These are phyloP conservation scores for Picocystis sp. DNA, from an alignment of 163 green algal genomes.

Conservation along the genomic window DNA sequence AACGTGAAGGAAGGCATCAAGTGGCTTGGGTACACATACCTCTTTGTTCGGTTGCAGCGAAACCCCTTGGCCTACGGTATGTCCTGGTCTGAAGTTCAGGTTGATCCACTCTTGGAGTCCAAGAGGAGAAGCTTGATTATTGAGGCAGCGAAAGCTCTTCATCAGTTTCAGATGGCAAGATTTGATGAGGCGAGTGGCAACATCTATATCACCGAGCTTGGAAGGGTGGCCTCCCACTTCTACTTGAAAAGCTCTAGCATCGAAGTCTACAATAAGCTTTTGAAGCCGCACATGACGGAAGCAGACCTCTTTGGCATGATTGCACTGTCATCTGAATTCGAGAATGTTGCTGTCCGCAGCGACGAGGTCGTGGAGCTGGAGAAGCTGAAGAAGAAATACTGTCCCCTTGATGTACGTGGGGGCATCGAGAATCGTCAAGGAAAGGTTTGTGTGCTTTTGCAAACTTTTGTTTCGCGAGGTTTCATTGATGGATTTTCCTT, in stretches of 20 bases:
- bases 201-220: slow-evolving; percentile 85
- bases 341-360: slow-evolving; percentile 63
- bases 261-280: slow-evolving; percentile 61
- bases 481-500: slow-evolving; percentile 76
- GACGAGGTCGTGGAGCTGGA: slow-evolving; percentile 62
- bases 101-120: slow-evolving; percentile 19
- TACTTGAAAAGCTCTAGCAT: slow-evolving; percentile 76
- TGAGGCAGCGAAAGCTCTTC: slow-evolving; percentile 41
- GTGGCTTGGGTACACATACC: slow-evolving; percentile 91
- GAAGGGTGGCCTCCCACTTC: slow-evolving; percentile 81
- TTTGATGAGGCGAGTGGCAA: slow-evolving; percentile 67
- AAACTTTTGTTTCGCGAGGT: slow-evolving; percentile 66
- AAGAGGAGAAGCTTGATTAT: slow-evolving; percentile 38
- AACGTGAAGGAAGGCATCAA: slow-evolving; percentile 44
- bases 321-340: slow-evolving; percentile 73
- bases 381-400: slow-evolving; percentile 28
- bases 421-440: slow-evolving; percentile 20
- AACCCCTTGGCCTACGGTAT: slow-evolving; percentile 90
- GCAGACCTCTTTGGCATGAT: slow-evolving; percentile 65
- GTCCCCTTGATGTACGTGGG: slow-evolving; percentile 43
- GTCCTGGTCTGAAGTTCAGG: slow-evolving; percentile 61
- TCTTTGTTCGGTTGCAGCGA: slow-evolving; percentile 68
- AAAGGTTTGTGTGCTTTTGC: slow-evolving; percentile 8
- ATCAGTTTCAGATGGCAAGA: slow-evolving; percentile 44
- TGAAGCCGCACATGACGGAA: slow-evolving; percentile 67